Conservation (phyloP, 257 asterid genomes). For the Penstemon davidsonii region DNA sequence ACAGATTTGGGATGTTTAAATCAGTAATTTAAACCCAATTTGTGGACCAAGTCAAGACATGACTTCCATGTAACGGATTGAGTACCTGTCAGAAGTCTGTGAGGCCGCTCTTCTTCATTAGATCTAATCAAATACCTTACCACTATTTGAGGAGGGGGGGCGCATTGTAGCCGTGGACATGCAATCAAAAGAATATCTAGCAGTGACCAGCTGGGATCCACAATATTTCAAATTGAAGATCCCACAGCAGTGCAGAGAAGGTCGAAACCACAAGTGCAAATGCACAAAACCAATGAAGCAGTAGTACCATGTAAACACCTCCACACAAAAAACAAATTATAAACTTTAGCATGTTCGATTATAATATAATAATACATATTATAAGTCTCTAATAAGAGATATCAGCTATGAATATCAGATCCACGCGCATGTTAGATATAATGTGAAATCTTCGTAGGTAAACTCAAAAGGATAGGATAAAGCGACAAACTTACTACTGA, state of each 20-base stretch:
- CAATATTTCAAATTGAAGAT: conserved; percentile 87
- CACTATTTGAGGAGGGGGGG: conserved; percentile 46
- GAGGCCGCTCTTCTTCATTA: conserved; percentile 52
- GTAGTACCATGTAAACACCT: conserved; percentile 82
- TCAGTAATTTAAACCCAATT: too few relatives aligned
- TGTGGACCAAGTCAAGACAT: conserved; percentile 30
- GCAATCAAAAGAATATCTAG: conserved; percentile 83
- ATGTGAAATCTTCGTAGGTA: conserved; percentile 28
- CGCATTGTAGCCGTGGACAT: conserved; percentile 57
- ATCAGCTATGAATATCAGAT: conserved; percentile 39
- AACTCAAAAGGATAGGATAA: conserved; percentile 24
- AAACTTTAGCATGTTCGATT: conserved; percentile 45
- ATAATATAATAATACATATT: not conserved
- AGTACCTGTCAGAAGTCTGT: conserved; percentile 64
- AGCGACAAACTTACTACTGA: conserved; percentile 55
- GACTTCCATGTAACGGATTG: conserved; percentile 35
- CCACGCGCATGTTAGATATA: conserved; percentile 33
- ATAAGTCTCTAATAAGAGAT: conserved; percentile 26
- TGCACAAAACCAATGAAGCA: conserved; percentile 90
- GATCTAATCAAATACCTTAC: conserved; percentile 56
- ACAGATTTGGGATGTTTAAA: too few relatives aligned
- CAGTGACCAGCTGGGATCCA: conserved; percentile 84
- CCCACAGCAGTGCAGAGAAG: conserved; percentile 78
- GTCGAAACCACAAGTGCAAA: conserved; percentile 85
- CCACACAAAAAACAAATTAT: conserved; percentile 77